Percentiles rank a stretch among this genome's conserved stretches.
phyloP scores from a whole-genome alignment of 139 green algal species.

The Pleodorina starrii region DNA sequence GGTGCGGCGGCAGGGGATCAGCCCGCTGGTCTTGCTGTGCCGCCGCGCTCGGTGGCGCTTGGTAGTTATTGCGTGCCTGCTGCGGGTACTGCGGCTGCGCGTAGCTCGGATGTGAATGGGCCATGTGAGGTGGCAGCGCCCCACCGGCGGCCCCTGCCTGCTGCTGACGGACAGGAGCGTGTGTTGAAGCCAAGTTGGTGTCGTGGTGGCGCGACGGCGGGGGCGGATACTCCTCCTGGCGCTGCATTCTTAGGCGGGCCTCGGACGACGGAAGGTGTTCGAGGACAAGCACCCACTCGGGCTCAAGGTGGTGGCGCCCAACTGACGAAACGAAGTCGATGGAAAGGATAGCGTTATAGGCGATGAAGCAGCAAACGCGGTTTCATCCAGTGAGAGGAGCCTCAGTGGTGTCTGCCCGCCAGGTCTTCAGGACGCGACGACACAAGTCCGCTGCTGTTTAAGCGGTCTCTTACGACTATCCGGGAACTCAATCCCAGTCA shows the following conservation, averaged over 20 bases:
- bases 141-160: not conserved
- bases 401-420: too few relatives aligned
- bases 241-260: slow-evolving; percentile 8
- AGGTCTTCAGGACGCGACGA: too few relatives aligned
- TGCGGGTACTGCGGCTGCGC: not conserved
- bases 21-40: not conserved
- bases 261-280: too few relatives aligned
- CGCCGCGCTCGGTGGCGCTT: not conserved
- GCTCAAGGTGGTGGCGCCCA: too few relatives aligned
- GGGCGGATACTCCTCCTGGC: not conserved
- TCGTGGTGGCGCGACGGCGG: not conserved
- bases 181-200: not conserved
- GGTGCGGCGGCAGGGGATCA: not conserved
- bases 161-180: not conserved
- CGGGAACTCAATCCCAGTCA: too few relatives aligned
- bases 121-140: not conserved
- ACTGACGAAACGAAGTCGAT: too few relatives aligned
- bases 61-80: not conserved
- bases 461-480: too few relatives aligned
- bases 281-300: too few relatives aligned
- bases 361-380: too few relatives aligned
- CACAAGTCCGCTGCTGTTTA: too few relatives aligned
- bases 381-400: too few relatives aligned
- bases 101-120: not conserved
- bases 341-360: too few relatives aligned